Evolutionary conservation across 371 early-diverging fungal species (phyloP), one percentile per base, ranked within the genome.

Genomic region (Saksenaea vasiformis): DNA sequence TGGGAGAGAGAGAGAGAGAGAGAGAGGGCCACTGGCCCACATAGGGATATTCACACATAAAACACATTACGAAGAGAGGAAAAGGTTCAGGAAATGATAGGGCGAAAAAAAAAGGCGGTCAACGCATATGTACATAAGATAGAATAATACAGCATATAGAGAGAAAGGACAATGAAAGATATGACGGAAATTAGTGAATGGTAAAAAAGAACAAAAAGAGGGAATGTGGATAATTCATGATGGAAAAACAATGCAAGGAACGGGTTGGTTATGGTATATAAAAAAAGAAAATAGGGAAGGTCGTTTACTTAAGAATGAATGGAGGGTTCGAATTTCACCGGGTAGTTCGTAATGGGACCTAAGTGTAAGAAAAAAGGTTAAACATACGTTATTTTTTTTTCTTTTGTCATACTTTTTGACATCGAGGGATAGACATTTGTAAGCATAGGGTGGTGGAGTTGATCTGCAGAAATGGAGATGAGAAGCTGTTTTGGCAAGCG

Each of bases 11-110:
- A n/a, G n/a, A n/a, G n/a, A n/a, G 31, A 31, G 31, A 31, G 24
- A 22, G 51, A 22, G 39, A 39, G n/a, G 39, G 11, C 15, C n/a
- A 39, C 11, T 39, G 39, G n/a, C 7, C 39, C 39, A 39, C 39
- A 47, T 22, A 47, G 24, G n/a, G 51, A 47, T 47, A 47, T 47
- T 47, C 51, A 47, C 51, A 47, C 51, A 47, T 47, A 47, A 47
- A 47, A 47, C 51, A 47, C 51, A 47, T 47, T 47, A 47, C 4
- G 24, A 47, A 17, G 14, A 41, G 14, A 17, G 14, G 14, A 17
- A 41, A 17, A n/a, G n/a, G n/a, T n/a, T n/a, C n/a, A n/a, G n/a
- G n/a, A n/a, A 41, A 17, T 14, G 19, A 15, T 41, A 41, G 43
- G 19, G 43, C 5, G 43, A 41, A 41, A 14, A 41, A 22, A 47